Conservation (phyloP, 805 yeast species). For the Suhomyces canberraensis region DNA sequence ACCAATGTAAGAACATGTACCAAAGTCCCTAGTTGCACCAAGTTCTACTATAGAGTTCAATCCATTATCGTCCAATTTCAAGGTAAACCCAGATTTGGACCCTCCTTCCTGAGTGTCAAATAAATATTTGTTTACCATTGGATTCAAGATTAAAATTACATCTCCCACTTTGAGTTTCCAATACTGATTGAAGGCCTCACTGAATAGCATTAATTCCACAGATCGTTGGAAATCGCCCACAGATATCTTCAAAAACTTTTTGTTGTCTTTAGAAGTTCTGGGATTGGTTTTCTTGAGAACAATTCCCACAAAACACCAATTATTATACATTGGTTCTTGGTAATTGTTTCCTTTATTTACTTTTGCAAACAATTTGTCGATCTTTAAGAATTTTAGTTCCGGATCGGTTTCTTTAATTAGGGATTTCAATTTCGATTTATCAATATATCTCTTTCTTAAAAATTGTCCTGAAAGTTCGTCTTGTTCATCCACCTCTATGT, state of each 20-base stretch:
- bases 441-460: conserved; percentile 25
- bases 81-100: conserved; percentile 41
- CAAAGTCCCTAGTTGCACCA: conserved; percentile 68
- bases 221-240: conserved; percentile 66
- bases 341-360: conserved; percentile 63
- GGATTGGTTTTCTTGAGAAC: conserved; percentile 56
- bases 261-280: conserved; percentile 37
- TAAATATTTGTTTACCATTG: conserved; percentile 44
- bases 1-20: conserved; percentile 55
- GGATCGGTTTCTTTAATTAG: conserved; percentile 38
- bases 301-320: conserved; percentile 80
- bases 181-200: conserved; percentile 61
- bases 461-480: conserved; percentile 18
- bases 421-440: conserved; percentile 26
- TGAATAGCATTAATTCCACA: conserved; percentile 62
- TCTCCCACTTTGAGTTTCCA: conserved; percentile 78
- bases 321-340: conserved; percentile 63
- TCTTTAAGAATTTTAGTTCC: conserved; percentile 47
- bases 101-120: conserved; percentile 22
- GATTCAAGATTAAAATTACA: conserved; percentile 71
- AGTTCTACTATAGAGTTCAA: conserved; percentile 61
- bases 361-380: conserved; percentile 60
- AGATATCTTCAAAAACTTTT: conserved; percentile 56
- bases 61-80: conserved; percentile 48
- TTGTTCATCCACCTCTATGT: conserved; percentile 15